A percentile compares a stretch with the other conserved stretches of the same genome.
Conservation (phyloP, 2,329 filamentous ascomycete genomes). For the Sporothrix curviconia region DNA sequence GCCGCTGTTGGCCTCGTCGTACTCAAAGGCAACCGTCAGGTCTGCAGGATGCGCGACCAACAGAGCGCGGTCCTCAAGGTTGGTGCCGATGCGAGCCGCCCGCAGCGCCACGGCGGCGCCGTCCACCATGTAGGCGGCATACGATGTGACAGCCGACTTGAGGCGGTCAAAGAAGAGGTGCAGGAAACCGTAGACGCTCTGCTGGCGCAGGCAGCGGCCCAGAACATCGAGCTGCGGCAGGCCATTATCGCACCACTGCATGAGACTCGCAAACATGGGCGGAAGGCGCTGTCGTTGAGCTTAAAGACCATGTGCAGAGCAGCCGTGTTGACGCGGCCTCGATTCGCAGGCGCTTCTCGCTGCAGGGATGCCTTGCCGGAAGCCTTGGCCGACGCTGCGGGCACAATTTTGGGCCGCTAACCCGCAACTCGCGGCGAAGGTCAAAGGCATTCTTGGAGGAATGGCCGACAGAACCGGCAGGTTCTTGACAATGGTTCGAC, state of each 20-base stretch:
- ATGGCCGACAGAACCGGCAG: conserved; percentile 61
- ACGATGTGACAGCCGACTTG: conserved; percentile 90
- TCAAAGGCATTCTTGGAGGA: conserved; percentile 56
- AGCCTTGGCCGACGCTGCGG: neutral
- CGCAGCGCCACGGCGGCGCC: conserved; percentile 60
- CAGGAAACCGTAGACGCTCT: conserved; percentile 77
- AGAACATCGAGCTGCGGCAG: conserved; percentile 55
- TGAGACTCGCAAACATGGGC: conserved; percentile 83
- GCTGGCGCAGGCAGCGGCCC: conserved; percentile 57
- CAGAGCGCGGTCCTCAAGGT: conserved; percentile 49
- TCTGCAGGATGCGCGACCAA: conserved; percentile 64
- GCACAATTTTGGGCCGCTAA: conserved; percentile 1
- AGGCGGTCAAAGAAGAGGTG: conserved; percentile 74
- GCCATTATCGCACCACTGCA: conserved; percentile 67
- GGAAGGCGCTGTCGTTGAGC: conserved; percentile 88
- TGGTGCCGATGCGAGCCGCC: conserved; percentile 36
- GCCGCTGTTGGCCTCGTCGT: conserved; percentile 71
- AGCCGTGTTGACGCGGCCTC: conserved; percentile 63
- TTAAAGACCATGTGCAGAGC: conserved; percentile 91
- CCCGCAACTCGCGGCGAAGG: conserved; percentile 47
- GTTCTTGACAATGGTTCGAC: conserved; percentile 68
- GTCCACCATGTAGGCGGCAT: conserved; percentile 78
- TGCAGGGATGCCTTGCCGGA: conserved; percentile 20
- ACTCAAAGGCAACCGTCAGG: conserved; percentile 71
- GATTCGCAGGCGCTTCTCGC: conserved; percentile 46